phyloP scores from a whole-genome alignment of 495 filamentous ascomycete genomes.

The Jackrogersella multiformis region DNA sequence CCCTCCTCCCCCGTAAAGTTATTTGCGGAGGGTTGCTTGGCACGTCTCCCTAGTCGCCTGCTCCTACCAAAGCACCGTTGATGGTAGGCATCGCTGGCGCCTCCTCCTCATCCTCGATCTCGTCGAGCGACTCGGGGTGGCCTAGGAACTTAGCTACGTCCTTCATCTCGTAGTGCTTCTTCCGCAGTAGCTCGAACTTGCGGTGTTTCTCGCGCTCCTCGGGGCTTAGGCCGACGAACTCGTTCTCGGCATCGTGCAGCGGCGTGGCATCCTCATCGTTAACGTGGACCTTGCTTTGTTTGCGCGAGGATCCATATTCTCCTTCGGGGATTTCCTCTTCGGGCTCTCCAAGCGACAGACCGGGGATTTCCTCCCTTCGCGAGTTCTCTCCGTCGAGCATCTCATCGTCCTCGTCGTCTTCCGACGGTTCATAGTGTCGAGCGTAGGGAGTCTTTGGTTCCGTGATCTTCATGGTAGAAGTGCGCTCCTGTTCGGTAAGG shows the following conservation, averaged over 20 bases:
- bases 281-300: conserved; percentile 75
- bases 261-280: conserved; percentile 62
- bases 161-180: conserved; percentile 98
- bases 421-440: conserved; percentile 84
- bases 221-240: conserved; percentile 68
- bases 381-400: conserved; percentile 75
- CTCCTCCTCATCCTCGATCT: conserved; percentile 60
- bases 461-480: conserved; percentile 96
- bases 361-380: conserved; percentile 81
- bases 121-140: conserved; percentile 64
- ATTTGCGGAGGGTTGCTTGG: conserved; percentile 5
- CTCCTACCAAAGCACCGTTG: conserved; percentile 48
- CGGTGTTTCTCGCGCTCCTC: conserved; percentile 90
- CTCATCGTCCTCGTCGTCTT: conserved; percentile 86
- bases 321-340: conserved; percentile 71
- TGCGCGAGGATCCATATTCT: conserved; percentile 56
- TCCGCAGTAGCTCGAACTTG: conserved; percentile 88
- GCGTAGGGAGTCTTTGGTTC: conserved; percentile 98
- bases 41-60: conserved; percentile 35
- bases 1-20: neutral
- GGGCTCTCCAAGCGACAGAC: conserved; percentile 91
- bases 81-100: conserved; percentile 42
- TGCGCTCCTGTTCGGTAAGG: conserved; percentile 93
- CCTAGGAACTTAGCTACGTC: conserved; percentile 90
- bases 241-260: conserved; percentile 61